Percentiles rank a stretch among this genome's conserved stretches.
phyloP scores from a whole-genome alignment of 768 basidiomycete genomes.

The Melanogaster broomeanus region DNA sequence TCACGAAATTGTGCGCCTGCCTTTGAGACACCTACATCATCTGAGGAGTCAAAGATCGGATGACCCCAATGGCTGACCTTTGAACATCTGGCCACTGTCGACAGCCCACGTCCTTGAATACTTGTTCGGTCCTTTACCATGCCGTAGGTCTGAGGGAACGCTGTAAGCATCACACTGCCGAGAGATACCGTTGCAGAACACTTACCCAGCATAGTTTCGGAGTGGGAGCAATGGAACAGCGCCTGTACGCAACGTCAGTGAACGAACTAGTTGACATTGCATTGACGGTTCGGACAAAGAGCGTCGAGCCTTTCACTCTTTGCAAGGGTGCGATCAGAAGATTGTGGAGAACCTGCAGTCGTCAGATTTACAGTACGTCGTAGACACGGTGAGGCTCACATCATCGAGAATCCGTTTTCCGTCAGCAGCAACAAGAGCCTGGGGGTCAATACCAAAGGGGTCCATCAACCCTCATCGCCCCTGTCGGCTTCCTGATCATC shows the following conservation, averaged over 20 bases:
- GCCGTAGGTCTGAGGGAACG: slow-evolving; percentile 6
- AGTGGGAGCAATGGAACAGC: slow-evolving; percentile 16
- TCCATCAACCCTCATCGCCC: too few species aligned
- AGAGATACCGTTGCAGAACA: neutral
- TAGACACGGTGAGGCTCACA: neutral
- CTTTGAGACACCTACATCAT: neutral
- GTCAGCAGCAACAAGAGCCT: neutral
- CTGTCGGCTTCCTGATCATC: slow-evolving; percentile 46
- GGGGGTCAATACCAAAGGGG: neutral
- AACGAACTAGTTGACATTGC: too few species aligned
- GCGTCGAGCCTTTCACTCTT: neutral
- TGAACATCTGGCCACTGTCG: neutral
- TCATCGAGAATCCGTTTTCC: slow-evolving; percentile 6
- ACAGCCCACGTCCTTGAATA: neutral
- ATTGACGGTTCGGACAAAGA: slow-evolving; percentile 3
- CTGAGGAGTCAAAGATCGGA: too few species aligned
- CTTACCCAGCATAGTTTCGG: slow-evolving; percentile 13
- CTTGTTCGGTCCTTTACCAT: neutral
- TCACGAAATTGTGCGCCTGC: too few species aligned
- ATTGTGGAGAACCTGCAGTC: slow-evolving; percentile 1
- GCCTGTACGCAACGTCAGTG: too few species aligned
- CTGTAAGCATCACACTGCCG: neutral
- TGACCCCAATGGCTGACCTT: neutral
- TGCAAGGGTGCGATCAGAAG: slow-evolving; percentile 2
- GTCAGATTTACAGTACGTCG: too few species aligned